Conservation (phyloP, 2,329 filamentous ascomycete species). For the Rhynchosporium secalis region DNA sequence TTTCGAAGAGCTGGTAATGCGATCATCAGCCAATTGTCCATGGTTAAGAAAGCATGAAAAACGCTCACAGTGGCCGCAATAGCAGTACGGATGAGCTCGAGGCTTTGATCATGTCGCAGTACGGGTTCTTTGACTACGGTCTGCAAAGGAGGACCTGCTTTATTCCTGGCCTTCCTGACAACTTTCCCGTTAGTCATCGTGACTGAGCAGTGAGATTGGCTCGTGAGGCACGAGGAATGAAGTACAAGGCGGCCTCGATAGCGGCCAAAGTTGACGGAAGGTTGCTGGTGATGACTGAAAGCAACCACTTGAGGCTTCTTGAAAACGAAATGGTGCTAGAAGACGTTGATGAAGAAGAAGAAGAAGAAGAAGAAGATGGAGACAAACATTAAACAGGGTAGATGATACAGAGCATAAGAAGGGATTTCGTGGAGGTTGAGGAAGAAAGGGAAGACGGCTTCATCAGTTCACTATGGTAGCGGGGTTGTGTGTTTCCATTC, state of each 20-base stretch:
- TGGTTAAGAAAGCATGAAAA: background rate
- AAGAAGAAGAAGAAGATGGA: background rate
- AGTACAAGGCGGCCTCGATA: background rate
- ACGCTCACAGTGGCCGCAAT: background rate
- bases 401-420: background rate
- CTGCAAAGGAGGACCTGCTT: background rate
- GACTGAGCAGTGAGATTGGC: background rate
- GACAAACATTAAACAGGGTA: background rate
- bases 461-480: background rate
- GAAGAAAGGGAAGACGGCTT: background rate
- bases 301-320: no score
- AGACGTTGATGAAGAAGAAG: background rate
- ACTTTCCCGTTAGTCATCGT: background rate
- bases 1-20: background rate
- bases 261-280: no score
- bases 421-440: background rate
- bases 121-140: background rate
- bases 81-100: conserved; percentile 2
- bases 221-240: no score
- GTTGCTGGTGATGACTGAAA: no score
- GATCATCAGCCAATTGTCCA: background rate
- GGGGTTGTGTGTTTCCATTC: background rate
- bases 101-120: background rate
- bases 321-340: no score
- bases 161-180: background rate